Conservation (phyloP, 495 filamentous ascomycete genomes). For the Entonaema liquescens region DNA sequence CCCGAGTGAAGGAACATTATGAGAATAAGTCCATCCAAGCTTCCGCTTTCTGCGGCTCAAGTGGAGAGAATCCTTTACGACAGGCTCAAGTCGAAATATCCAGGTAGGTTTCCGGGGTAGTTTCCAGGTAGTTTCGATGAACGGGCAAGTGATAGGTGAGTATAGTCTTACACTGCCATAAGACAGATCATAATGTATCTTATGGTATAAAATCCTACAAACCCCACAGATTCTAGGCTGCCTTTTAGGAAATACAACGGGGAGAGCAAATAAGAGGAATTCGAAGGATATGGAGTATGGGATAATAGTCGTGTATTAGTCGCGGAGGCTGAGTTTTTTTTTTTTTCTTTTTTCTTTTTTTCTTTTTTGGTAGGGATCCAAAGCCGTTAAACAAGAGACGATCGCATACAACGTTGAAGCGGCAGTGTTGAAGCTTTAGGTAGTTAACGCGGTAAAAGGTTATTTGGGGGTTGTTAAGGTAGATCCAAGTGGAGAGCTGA, state of each 20-base stretch:
- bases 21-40: conserved; percentile 27
- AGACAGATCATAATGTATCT: conserved; percentile 15
- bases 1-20: conserved; percentile 61
- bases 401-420: background rate
- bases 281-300: background rate
- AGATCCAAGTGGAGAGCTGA: conserved; percentile 41
- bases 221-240: background rate
- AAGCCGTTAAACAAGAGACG: background rate
- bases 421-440: conserved; percentile 9
- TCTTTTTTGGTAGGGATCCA: background rate
- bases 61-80: conserved; percentile 16
- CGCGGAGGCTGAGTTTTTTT: background rate
- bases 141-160: background rate
- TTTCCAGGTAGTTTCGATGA: background rate
- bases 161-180: conserved; percentile 10
- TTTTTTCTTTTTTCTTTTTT: too few species aligned
- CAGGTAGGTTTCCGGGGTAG: background rate
- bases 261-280: background rate
- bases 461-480: conserved; percentile 15
- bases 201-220: conserved; percentile 1
- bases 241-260: background rate
- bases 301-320: background rate
- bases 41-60: conserved; percentile 18
- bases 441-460: background rate
- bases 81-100: conserved; percentile 20